phyloP scores from a whole-genome alignment of 495 filamentous ascomycete genomes.

The Talaromyces adpressus region DNA sequence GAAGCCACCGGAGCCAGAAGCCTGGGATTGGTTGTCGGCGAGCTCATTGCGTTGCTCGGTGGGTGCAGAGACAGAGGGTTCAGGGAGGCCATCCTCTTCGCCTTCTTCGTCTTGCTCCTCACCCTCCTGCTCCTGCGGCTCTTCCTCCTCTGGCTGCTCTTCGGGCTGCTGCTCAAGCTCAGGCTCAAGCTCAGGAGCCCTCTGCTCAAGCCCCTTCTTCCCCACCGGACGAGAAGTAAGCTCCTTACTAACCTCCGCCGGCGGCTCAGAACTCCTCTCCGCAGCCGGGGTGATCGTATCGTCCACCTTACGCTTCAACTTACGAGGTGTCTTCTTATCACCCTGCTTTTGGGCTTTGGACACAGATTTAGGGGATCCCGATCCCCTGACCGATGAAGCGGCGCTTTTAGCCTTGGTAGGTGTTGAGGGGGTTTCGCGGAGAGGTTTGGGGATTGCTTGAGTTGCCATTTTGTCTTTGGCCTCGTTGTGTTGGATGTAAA shows the following conservation, averaged over 20 bases:
- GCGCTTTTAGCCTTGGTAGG: slow-evolving; percentile 2
- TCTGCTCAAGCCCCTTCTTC: slow-evolving; percentile 1
- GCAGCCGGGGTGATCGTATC: slow-evolving; percentile 6
- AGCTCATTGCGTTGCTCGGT: slow-evolving; percentile 27
- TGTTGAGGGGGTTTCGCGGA: neutral
- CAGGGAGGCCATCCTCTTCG: slow-evolving; percentile 11
- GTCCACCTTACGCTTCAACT: slow-evolving; percentile 8
- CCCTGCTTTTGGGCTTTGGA: neutral
- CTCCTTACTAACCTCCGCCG: neutral
- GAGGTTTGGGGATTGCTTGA: slow-evolving; percentile 3
- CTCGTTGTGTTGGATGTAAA: neutral
- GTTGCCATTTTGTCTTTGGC: neutral
- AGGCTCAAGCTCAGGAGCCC: slow-evolving; percentile 5
- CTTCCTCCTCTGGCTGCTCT: neutral
- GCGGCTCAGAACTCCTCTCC: neutral
- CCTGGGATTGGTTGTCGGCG: slow-evolving; percentile 19
- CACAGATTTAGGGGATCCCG: neutral
- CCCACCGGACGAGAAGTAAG: slow-evolving; percentile 4
- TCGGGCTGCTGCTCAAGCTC: neutral
- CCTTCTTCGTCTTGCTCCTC: neutral
- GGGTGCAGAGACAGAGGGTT: slow-evolving; percentile 3
- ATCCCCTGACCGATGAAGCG: slow-evolving; percentile 4
- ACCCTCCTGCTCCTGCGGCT: neutral
- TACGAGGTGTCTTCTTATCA: neutral
- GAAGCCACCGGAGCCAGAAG: slow-evolving; percentile 20